These are phyloP conservation scores for Ophiocordyceps unilateralis DNA, from an alignment of 2,329 filamentous ascomycete genomes.

Conservation along the genomic window DNA sequence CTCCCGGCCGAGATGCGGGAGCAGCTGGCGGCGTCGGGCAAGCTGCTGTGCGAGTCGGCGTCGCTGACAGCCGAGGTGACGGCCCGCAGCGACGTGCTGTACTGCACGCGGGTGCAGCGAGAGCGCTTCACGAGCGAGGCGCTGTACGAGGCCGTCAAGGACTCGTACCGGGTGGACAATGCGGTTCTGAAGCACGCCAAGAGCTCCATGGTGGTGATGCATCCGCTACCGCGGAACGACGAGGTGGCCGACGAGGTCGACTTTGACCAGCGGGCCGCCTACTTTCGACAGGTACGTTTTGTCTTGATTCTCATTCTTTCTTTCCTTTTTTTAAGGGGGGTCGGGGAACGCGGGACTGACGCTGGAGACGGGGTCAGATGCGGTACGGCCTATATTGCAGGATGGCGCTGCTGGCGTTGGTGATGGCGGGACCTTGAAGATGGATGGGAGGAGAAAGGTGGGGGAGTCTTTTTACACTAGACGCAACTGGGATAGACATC, in stretches of 20 bases:
- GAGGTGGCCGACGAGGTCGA: constrained; percentile 94
- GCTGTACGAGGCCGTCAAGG: constrained; percentile 77
- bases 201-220: constrained; percentile 83
- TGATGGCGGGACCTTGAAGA: constrained; percentile 38
- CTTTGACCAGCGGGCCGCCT: constrained; percentile 89
- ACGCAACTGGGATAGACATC: no score
- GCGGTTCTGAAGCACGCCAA: constrained; percentile 81
- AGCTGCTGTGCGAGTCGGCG: constrained; percentile 60
- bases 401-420: constrained; percentile 90
- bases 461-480: no score
- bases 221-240: constrained; percentile 82
- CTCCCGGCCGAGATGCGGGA: constrained; percentile 62
- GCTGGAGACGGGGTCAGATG: constrained; percentile 53
- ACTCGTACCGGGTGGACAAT: constrained; percentile 80
- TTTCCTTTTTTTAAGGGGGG: constrained; percentile 22
- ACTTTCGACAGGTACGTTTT: constrained; percentile 94
- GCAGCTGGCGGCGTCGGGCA: constrained; percentile 53
- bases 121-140: constrained; percentile 74
- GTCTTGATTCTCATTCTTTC: not conserved
- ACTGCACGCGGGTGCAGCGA: constrained; percentile 93
- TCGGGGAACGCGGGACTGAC: not conserved
- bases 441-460: not conserved
- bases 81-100: constrained; percentile 74
- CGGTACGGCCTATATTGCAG: constrained; percentile 92
- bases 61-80: constrained; percentile 76